Evolutionary conservation across 2,329 filamentous ascomycete genomes (phyloP).

Genomic region (Hymenoscyphus scutula): DNA sequence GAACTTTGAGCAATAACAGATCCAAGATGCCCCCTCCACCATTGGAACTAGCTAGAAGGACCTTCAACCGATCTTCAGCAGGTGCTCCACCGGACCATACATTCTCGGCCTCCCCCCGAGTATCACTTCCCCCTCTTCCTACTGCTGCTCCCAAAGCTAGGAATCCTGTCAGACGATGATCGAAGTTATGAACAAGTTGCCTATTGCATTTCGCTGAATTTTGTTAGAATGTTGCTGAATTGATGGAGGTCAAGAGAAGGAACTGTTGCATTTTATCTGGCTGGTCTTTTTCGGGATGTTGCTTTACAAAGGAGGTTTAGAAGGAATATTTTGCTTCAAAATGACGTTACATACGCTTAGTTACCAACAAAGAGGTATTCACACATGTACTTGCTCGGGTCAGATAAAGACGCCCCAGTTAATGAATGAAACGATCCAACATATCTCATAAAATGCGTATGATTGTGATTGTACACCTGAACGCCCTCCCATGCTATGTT

Average conservation of each 20-base stretch:
- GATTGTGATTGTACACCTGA: not conserved
- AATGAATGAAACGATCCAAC: not conserved
- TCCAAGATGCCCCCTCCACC: slow-evolving; percentile 1
- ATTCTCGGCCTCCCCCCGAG: not conserved
- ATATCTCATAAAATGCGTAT: not conserved
- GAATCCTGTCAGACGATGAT: not conserved
- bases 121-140: slow-evolving; percentile 1
- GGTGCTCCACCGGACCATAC: not conserved
- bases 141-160: not conserved
- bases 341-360: too few species aligned
- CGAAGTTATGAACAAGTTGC: not conserved
- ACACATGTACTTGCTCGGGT: not conserved
- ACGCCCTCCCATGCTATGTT: slow-evolving; percentile 9
- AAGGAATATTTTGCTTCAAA: too few species aligned
- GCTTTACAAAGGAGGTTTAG: too few species aligned
- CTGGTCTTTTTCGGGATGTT: too few species aligned
- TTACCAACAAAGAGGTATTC: not conserved
- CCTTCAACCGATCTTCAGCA: not conserved
- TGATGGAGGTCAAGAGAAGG: not conserved
- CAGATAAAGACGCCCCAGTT: not conserved
- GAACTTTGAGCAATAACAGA: not conserved
- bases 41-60: not conserved
- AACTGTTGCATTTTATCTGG: not conserved
- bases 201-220: not conserved
- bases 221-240: not conserved